phyloP scores from a whole-genome alignment of 768 basidiomycete genomes.

The Suillus americanus region DNA sequence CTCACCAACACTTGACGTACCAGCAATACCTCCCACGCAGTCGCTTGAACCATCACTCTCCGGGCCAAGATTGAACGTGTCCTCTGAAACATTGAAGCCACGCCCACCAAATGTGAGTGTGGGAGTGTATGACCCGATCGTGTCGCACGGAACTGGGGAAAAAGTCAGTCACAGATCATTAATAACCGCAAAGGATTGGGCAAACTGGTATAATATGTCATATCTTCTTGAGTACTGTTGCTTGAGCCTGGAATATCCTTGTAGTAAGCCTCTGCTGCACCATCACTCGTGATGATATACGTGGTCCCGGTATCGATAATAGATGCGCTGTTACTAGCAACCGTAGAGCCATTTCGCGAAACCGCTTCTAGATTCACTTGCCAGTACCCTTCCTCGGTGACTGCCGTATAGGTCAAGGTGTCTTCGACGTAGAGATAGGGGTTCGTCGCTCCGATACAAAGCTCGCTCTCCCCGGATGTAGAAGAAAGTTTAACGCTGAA shows the following conservation, averaged over 20 bases:
- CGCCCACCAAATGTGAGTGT: slow-evolving; percentile 40
- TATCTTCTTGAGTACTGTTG: background rate
- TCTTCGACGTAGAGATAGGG: slow-evolving; percentile 41
- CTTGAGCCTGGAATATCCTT: slow-evolving; percentile 29
- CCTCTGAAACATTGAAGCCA: slow-evolving; percentile 35
- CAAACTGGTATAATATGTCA: background rate
- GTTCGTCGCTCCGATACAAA: slow-evolving; percentile 58
- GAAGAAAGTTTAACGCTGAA: slow-evolving; percentile 51
- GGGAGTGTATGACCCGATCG: slow-evolving; percentile 25
- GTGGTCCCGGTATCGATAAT: slow-evolving; percentile 37
- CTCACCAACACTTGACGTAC: slow-evolving; percentile 7
- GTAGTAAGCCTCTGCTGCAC: slow-evolving; percentile 30
- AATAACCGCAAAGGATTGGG: background rate
- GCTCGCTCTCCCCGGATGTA: slow-evolving; percentile 42
- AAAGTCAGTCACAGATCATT: slow-evolving; percentile 1
- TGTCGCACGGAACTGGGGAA: slow-evolving; percentile 31
- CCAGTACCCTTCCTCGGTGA: slow-evolving; percentile 37
- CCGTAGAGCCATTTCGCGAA: slow-evolving; percentile 15
- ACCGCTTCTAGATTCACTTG: slow-evolving; percentile 35
- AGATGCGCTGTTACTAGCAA: slow-evolving; percentile 25
- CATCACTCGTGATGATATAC: slow-evolving; percentile 26
- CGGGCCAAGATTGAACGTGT: slow-evolving; percentile 43
- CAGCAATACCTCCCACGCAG: slow-evolving; percentile 39
- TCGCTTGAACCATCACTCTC: slow-evolving; percentile 27
- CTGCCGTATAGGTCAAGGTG: slow-evolving; percentile 36